Percentiles rank a stretch among this genome's conserved stretches.
These are phyloP conservation scores for Piper longum DNA, from an alignment of 164 flowering plant genomes.

Conservation along the genomic window DNA sequence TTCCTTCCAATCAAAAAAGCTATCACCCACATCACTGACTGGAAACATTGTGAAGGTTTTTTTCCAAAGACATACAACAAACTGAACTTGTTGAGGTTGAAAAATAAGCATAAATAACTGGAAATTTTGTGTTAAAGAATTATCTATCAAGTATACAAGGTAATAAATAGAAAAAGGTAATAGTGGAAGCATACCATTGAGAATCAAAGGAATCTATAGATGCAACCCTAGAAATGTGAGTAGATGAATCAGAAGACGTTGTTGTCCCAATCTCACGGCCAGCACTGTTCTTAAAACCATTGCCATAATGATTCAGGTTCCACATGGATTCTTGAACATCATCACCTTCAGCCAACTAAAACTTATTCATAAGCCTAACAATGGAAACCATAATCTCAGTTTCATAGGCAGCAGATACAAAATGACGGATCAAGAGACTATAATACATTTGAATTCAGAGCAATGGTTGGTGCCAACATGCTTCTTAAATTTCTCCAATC, in stretches of 20 bases:
- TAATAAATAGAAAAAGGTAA: not conserved
- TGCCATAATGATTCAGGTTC: slow-evolving; percentile 75
- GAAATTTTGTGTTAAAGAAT: not conserved
- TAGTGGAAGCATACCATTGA: slow-evolving; percentile 46
- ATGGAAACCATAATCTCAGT: not conserved
- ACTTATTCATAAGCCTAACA: slow-evolving; percentile 7
- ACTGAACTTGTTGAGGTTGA: not conserved
- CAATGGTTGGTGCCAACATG: slow-evolving; percentile 61
- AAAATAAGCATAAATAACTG: not conserved
- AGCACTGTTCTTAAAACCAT: slow-evolving; percentile 25
- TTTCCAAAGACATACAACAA: not conserved
- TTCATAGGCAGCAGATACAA: not conserved
- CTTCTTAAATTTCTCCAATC: slow-evolving; percentile 67
- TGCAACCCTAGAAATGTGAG: slow-evolving; percentile 67
- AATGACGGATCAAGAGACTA: not conserved
- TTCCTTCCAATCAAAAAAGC: not conserved
- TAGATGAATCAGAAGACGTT: slow-evolving; percentile 50
- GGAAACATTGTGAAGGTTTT: not conserved
- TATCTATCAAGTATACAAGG: not conserved
- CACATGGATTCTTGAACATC: slow-evolving; percentile 47
- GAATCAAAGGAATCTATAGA: slow-evolving; percentile 98
- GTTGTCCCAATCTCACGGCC: slow-evolving; percentile 31
- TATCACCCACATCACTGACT: not conserved
- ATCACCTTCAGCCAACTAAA: slow-evolving; percentile 30
- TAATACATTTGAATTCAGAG: slow-evolving; percentile 36